Evolutionary conservation across 345 rosid species (phyloP), one percentile per base, ranked within the genome.

Genomic region (Bretschneidera sinensis): DNA sequence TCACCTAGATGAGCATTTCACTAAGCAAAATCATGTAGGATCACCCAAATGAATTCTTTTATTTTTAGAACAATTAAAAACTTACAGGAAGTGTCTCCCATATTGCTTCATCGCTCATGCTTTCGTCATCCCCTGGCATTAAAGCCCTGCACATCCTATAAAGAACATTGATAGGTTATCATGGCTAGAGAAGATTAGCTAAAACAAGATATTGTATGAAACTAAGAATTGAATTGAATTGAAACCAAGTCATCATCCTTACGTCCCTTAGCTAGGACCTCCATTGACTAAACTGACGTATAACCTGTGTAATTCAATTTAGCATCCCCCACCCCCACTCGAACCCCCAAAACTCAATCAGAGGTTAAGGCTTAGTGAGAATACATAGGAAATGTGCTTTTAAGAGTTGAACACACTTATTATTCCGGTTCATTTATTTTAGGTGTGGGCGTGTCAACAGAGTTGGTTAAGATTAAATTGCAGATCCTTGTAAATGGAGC

Each of bases 61-160:
- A n/a, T 6, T 48, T n/a, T n/a, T 13, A 47, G n/a, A 48, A 48
- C 21, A 50, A 66, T 17, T 23, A 57, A n/a, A 4, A 57, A 79
- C 89, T 85, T 76, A 92, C 96, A 43, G 95, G 95, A 76, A 92
- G 96, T 21, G 92, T 92, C 76, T 86, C 92, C 96, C 96, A 92
- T 75, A 92, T 92, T 64, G 91, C 91, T 77, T 92, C 96, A 68
- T 92, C 95, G 54, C 79, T 89, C 79, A 85, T 79, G 79, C 79
- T 92, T 77, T 89, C 98, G 55, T 92, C 98, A 74, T 92, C 98
- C 66, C 92, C 97, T 21, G 88, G 91, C 97, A 92, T 84, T 54
- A 89, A 85, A 67, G 92, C 83, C 79, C 91, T 76, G 59, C 94
- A 92, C 91, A 85, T 89, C 83, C 98, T 91, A 71, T 60, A 72